phyloP scores from a whole-genome alignment of 1,139 yeast species.

The Geotrichum klebahnii region DNA sequence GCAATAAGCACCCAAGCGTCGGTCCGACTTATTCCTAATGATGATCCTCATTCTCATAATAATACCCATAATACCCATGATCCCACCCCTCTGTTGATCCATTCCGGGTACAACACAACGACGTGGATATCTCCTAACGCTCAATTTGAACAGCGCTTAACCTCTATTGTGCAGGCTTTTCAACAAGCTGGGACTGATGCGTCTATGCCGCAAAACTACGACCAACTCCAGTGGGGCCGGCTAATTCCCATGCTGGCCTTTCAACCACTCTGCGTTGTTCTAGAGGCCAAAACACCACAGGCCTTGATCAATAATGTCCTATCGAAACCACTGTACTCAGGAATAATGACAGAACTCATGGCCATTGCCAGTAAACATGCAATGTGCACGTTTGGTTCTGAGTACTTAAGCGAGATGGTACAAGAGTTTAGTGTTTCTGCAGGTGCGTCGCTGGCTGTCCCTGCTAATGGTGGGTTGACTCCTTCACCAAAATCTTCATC shows the following conservation, averaged over 20 bases:
- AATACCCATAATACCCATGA: too few species aligned
- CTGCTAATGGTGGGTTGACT: slow-evolving; percentile 15
- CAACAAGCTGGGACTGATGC: slow-evolving; percentile 11
- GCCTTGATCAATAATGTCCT: slow-evolving; percentile 60
- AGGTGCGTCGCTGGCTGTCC: not conserved
- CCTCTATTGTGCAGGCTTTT: slow-evolving; percentile 1
- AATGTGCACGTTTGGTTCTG: slow-evolving; percentile 8
- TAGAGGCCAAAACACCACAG: slow-evolving; percentile 65
- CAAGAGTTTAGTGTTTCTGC: slow-evolving; percentile 7
- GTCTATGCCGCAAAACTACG: slow-evolving; percentile 14
- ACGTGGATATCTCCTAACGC: slow-evolving; percentile 21
- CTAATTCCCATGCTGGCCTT: slow-evolving; percentile 75
- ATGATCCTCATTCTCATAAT: too few species aligned
- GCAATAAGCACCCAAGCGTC: slow-evolving; percentile 26
- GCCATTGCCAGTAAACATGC: slow-evolving; percentile 17
- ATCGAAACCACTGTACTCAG: slow-evolving; percentile 82
- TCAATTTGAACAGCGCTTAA: slow-evolving; percentile 18
- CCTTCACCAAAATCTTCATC: slow-evolving; percentile 23
- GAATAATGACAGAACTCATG: slow-evolving; percentile 41
- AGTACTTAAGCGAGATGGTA: slow-evolving; percentile 10
- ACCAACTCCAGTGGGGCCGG: slow-evolving; percentile 66
- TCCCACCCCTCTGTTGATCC: slow-evolving; percentile 3
- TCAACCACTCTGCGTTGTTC: slow-evolving; percentile 67
- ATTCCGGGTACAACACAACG: slow-evolving; percentile 20
- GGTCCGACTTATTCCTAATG: slow-evolving; percentile 19